phyloP scores from a whole-genome alignment of 441 rosid genomes.

The Populus hybrid region DNA sequence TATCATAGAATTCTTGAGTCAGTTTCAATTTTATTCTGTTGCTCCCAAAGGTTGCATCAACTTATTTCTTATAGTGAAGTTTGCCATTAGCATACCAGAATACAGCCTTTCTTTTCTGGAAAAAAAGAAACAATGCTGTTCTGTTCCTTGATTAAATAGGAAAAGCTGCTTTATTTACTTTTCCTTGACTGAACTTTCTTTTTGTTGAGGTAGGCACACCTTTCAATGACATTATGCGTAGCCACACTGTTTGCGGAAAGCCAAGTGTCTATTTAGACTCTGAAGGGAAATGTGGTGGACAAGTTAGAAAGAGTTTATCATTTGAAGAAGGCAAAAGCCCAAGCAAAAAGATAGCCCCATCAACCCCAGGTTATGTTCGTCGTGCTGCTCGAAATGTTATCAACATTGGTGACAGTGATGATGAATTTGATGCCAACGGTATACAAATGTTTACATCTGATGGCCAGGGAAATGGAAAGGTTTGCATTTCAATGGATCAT shows the following conservation, averaged over 20 bases:
- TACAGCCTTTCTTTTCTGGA: background rate
- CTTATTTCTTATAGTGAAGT: background rate
- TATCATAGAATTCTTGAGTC: background rate
- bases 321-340: conserved; percentile 35
- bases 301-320: conserved; percentile 29
- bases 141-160: background rate
- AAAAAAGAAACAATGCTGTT: background rate
- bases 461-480: conserved; percentile 12
- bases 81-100: background rate
- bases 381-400: conserved; percentile 23
- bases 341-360: conserved; percentile 38
- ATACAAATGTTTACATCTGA: background rate
- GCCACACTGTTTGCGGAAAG: conserved; percentile 9
- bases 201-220: conserved; percentile 32
- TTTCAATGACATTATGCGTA: conserved; percentile 9
- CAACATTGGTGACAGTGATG: conserved; percentile 45
- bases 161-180: background rate
- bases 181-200: background rate
- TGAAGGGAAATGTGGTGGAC: conserved; percentile 4
- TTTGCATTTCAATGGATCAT: conserved; percentile 12
- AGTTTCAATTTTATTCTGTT: background rate
- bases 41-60: background rate
- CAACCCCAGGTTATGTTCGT: conserved; percentile 31
- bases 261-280: conserved; percentile 3
- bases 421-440: conserved; percentile 27